phyloP scores from a whole-genome alignment of 768 basidiomycete genomes.

The Ramaria sp. region DNA sequence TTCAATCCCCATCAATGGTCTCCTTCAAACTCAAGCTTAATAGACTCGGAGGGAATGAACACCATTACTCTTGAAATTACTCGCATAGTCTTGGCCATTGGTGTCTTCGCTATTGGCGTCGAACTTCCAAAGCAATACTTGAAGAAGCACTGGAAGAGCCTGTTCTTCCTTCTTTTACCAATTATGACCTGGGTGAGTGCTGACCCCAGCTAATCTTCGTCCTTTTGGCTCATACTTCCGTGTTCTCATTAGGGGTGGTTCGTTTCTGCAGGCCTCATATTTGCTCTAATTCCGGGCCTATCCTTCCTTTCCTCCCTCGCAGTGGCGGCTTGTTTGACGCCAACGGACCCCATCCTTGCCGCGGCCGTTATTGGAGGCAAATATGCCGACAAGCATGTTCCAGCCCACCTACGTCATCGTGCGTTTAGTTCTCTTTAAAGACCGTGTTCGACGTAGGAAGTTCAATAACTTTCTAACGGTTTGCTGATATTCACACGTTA shows the following conservation, averaged over 20 bases:
- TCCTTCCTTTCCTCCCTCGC: constrained; percentile 84
- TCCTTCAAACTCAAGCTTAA: constrained; percentile 17
- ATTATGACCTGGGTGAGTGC: constrained; percentile 74
- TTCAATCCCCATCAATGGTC: constrained; percentile 80
- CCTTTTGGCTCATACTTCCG: not conserved
- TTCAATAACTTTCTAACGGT: not conserved
- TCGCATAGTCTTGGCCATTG: constrained; percentile 87
- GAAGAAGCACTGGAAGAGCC: constrained; percentile 82
- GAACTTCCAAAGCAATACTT: constrained; percentile 96
- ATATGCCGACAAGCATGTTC: constrained; percentile 96
- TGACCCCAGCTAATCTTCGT: not conserved
- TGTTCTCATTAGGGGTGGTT: constrained; percentile 69
- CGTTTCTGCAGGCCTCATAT: constrained; percentile 84
- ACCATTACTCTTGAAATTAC: constrained; percentile 82
- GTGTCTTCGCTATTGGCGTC: constrained; percentile 96
- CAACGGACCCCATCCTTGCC: constrained; percentile 90
- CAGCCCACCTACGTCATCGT: constrained; percentile 57
- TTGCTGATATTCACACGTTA: not conserved
- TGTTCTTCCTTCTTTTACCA: constrained; percentile 74
- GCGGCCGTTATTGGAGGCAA: constrained; percentile 91
- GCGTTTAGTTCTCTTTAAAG: constrained; percentile 11
- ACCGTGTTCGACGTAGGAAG: constrained; percentile 8
- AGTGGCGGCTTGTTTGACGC: constrained; percentile 86
- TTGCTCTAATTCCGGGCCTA: constrained; percentile 80
- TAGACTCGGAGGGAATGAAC: constrained; percentile 40